Evolutionary conservation across 1,139 yeast species (phyloP).

Genomic region (Saccharomyces hybrid): DNA sequence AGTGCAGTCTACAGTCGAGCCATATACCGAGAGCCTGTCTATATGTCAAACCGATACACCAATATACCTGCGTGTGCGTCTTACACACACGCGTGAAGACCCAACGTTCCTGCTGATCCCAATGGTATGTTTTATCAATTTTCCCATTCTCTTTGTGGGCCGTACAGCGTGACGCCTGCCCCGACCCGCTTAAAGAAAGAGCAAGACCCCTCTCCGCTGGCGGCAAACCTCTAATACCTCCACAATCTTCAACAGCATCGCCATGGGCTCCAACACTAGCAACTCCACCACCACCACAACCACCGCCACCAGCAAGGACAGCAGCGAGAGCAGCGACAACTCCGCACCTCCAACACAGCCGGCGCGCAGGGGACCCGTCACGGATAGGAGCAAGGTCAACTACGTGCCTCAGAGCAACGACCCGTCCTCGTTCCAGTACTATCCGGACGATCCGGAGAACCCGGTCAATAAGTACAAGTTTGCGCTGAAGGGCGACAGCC

Average conservation of each 20-base stretch:
- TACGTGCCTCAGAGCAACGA: slow-evolving; percentile 20
- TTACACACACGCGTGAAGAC: background rate
- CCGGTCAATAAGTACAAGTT: slow-evolving; percentile 32
- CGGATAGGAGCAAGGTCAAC: slow-evolving; percentile 20
- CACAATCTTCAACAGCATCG: background rate
- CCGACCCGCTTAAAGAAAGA: background rate
- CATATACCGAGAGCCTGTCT: background rate
- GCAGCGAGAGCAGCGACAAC: background rate
- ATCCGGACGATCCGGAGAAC: slow-evolving; percentile 63
- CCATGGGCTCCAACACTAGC: background rate
- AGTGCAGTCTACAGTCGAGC: background rate
- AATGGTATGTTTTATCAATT: slow-evolving; percentile 4
- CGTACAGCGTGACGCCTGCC: background rate
- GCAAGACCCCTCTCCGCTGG: background rate
- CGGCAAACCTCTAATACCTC: background rate
- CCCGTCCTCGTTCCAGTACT: slow-evolving; percentile 41
- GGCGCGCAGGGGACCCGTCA: slow-evolving; percentile 4
- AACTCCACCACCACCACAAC: background rate
- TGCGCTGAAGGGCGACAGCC: slow-evolving; percentile 60
- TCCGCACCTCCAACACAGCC: background rate
- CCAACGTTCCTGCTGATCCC: slow-evolving; percentile 6
- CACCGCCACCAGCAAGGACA: background rate
- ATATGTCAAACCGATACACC: background rate
- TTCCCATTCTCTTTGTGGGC: slow-evolving; percentile 1
- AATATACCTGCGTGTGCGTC: background rate